Evolutionary conservation across 805 yeast genomes (phyloP).

Genomic region (Teunomyces aglyptinius): DNA sequence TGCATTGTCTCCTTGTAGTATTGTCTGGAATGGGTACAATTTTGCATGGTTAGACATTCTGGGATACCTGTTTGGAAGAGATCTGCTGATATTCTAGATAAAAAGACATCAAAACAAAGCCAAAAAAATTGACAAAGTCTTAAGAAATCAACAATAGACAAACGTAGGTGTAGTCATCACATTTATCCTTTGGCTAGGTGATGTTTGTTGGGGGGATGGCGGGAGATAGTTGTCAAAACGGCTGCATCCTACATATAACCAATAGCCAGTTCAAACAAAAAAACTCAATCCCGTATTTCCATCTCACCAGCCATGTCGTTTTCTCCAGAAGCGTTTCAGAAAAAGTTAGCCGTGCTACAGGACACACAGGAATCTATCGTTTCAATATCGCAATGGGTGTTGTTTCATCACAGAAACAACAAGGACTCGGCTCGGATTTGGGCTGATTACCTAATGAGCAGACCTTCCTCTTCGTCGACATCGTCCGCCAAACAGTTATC

Average conservation of each 20-base stretch:
- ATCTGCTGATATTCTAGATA: too few species aligned
- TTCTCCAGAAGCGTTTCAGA: slow-evolving; percentile 47
- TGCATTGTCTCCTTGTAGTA: too few species aligned
- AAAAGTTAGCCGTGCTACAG: slow-evolving; percentile 46
- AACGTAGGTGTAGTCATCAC: too few species aligned
- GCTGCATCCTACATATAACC: not conserved
- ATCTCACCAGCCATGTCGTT: slow-evolving; percentile 41
- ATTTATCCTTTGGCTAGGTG: too few species aligned
- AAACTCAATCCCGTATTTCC: not conserved
- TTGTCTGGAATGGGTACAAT: too few species aligned
- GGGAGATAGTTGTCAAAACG: too few species aligned
- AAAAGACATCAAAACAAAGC: too few species aligned
- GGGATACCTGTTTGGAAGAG: too few species aligned
- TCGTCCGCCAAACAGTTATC: slow-evolving; percentile 45
- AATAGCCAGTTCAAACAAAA: not conserved
- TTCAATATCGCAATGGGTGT: slow-evolving; percentile 69
- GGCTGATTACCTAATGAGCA: slow-evolving; percentile 36
- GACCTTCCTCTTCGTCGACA: slow-evolving; percentile 8
- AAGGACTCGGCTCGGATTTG: slow-evolving; percentile 52
- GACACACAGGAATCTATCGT: slow-evolving; percentile 74
- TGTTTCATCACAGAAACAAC: slow-evolving; percentile 65
- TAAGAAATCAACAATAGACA: too few species aligned
- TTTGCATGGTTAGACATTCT: too few species aligned
- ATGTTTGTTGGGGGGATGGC: too few species aligned
- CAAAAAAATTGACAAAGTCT: too few species aligned